Conservation (phyloP, 176 grass and related monocot species). For the Cenchrus fungigraminus region DNA sequence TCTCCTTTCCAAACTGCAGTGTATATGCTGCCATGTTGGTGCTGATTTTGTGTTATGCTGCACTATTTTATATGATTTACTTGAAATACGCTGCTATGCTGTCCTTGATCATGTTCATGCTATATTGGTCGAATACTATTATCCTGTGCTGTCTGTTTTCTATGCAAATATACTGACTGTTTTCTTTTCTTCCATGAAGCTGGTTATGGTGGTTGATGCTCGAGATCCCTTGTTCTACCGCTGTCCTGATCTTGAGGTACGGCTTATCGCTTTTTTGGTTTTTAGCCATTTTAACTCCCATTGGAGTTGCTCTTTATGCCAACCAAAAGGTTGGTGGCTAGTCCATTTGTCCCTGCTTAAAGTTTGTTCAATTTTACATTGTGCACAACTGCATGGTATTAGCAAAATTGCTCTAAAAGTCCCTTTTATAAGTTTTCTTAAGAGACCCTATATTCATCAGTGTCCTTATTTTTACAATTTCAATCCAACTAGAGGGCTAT, state of each 20-base stretch:
- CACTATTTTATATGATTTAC: neutral
- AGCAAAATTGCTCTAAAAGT: neutral
- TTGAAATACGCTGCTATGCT: neutral
- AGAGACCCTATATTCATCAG: neutral
- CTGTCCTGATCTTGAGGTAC: conserved; percentile 93
- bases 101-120: conserved; percentile 4
- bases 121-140: neutral
- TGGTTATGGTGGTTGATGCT: conserved; percentile 97
- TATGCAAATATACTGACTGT: conserved; percentile 18
- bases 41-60: neutral
- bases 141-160: neutral
- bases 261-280: neutral
- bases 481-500: neutral
- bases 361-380: neutral
- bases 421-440: neutral
- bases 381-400: neutral
- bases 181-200: conserved; percentile 50
- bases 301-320: neutral
- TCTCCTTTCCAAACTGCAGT: neutral
- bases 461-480: neutral
- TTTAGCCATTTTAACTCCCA: neutral
- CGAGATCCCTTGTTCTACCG: conserved; percentile 92
- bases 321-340: neutral
- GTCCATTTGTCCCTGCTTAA: conserved; percentile 8
- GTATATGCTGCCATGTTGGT: neutral